Base-by-base conservation (phyloP, 1,284 basidiomycete genomes). In the Trametes sp. region DNA sequence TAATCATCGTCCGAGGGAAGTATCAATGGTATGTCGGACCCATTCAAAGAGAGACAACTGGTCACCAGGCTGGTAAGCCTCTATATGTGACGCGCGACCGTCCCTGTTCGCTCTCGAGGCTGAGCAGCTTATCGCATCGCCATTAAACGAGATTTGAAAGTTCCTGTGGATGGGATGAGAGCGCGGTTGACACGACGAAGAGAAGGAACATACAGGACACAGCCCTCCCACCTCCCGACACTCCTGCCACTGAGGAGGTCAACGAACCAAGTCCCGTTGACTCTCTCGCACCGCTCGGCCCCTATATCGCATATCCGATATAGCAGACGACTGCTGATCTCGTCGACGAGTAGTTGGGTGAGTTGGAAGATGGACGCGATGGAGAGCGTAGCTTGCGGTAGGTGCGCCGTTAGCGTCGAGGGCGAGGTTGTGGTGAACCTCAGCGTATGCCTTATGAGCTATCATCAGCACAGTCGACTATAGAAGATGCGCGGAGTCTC, bases 191-290 rank as follows among this genome's bases (percentile, higher is more conserved):
- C 3, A 36, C 26, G 29, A 50, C 11, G 46, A 62, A 41, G 21
- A 23, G 53, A 45, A 9, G 26, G 19, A 1, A 62, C 90, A 74
- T 70, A 93, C 91, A 93, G 66, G 29, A 88, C 84, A 65, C 84
- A 87, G 5, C 90, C 88, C 65, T 93, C 90, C 90, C 91, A 93
- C 67, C 89, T 81, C 11, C 89, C 91, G n/a, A 93, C 83, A 57
- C 87, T 88, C 60, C 85, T 81, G 50, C 85, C 84, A 51, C 81
- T 81, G 48, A 85, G 74, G 52, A 86, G 73, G 69, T 93, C 91
- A 14, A 93, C 85, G 67, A 93, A 91, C 91, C 91, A 93, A 3
- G 85, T 87, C 11, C 87, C 89, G 48, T 83, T 84, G 21, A 85
- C 78, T 48, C 74, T 70, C 57, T 85, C 81, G 57, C 84, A 86